Conservation (phyloP, 2,329 filamentous ascomycete genomes). For the Colletotrichum incanum region DNA sequence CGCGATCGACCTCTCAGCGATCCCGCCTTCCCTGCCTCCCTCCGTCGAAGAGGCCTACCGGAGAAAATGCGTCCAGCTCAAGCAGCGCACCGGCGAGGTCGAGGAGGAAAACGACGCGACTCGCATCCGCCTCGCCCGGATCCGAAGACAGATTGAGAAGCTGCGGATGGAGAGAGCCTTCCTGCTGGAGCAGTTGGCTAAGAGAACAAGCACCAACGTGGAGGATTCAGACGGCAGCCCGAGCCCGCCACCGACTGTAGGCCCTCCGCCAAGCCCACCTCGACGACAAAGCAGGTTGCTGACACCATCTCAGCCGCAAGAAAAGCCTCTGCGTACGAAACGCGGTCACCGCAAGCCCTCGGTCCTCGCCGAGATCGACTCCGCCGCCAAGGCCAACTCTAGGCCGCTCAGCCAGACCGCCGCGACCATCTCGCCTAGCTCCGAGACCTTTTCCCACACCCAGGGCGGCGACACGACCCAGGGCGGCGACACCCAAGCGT, state of each 20-base stretch:
- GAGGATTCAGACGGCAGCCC: constrained; percentile 86
- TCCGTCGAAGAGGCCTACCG: constrained; percentile 97
- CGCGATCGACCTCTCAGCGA: constrained; percentile 56
- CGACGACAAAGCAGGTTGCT: constrained; percentile 44
- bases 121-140: constrained; percentile 82
- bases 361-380: constrained; percentile 61
- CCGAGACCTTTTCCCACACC: constrained; percentile 68
- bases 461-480: constrained; percentile 59
- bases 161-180: constrained; percentile 89
- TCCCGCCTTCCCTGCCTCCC: constrained; percentile 79
- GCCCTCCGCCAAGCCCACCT: constrained; percentile 50
- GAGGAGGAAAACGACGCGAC: constrained; percentile 92
- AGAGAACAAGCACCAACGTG: constrained; percentile 81
- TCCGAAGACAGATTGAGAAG: constrained; percentile 91
- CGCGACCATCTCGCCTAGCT: constrained; percentile 64
- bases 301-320: constrained; percentile 73
- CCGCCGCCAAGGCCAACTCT: constrained; percentile 54
- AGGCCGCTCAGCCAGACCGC: constrained; percentile 64
- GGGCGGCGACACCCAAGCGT: constrained; percentile 53
- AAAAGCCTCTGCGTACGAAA: constrained; percentile 83
- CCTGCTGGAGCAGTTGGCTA: constrained; percentile 79
- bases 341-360: constrained; percentile 78
- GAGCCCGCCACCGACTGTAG: constrained; percentile 84
- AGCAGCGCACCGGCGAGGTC: constrained; percentile 91
- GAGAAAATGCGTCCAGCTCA: constrained; percentile 95